Evolutionary conservation across 768 basidiomycete genomes (phyloP), one percentile per base, ranked within the genome.

Genomic region (Termitomyces bulborhizus): DNA sequence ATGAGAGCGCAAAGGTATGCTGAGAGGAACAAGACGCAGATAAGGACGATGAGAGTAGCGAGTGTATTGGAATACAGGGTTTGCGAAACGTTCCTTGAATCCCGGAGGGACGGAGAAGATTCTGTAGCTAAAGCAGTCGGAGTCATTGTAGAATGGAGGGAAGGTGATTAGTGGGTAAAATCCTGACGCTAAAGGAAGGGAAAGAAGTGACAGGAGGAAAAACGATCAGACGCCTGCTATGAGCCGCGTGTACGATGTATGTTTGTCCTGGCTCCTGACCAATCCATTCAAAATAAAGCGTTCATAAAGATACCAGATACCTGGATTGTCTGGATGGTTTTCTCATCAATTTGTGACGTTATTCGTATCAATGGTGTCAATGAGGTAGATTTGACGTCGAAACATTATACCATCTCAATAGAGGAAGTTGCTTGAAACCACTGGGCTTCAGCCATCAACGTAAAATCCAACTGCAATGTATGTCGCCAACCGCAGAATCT

Each of bases 1-100:
- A 79, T 78, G 31, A 85, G 61, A 11, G 72, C 72, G 16, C 73
- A 76, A 55, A 83, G 69, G 64, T 84, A 86, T 24, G 76, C 67
- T 26, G 79, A 54, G 6, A 67, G 60, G 36, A 69, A 56, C 3
- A 65, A 36, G 0, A 64, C 59, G 16, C 65, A 61, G 24, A 64
- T 57, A 3, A 63, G 51, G 24, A 66, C 66, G 6, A 66, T 59
- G 43, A 66, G 57, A 40, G 49, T 50, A 12, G 40, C 37, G 27
- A 50, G 49, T 18, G 36, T 50, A 49, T 39, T 12, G 26, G 48
- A 49, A 11, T 36, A 49, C 24, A 27, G 37, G 11, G 48, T 27
- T 27, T 8, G 36, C 24, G 37, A 39, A n/a, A 37, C 27, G 9
- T 27, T 24, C 11, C 9, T 39, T 37, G 16, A 27, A 5, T 7